Evolutionary conservation across 495 filamentous ascomycete genomes (phyloP).

Genomic region (Friedmanniomyces simplex): DNA sequence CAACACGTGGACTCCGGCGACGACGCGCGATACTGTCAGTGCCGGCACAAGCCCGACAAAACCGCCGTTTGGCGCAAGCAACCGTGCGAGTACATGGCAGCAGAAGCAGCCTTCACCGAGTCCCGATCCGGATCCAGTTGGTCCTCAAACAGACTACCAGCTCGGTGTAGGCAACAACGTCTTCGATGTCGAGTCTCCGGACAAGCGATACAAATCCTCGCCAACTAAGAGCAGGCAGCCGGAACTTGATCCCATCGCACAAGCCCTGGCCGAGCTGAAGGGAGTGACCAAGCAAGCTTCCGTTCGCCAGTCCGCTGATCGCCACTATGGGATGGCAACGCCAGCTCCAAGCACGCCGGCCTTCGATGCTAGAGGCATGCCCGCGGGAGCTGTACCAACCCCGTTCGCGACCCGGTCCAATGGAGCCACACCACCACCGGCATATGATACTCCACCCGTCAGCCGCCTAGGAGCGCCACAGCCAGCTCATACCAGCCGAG

Average conservation of each 20-base stretch:
- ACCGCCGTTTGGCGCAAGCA: conserved; percentile 15
- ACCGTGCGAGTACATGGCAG: conserved; percentile 21
- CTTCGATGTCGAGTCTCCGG: conserved; percentile 86
- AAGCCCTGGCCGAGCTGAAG: conserved; percentile 86
- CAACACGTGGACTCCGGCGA: conserved; percentile 52
- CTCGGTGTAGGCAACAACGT: conserved; percentile 96
- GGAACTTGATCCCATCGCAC: conserved; percentile 77
- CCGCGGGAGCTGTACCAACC: conserved; percentile 40
- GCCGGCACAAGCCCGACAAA: conserved; percentile 31
- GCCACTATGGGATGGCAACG: conserved; percentile 81
- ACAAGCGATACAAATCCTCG: conserved; percentile 32
- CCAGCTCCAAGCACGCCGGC: conserved; percentile 48
- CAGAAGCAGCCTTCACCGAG: conserved; percentile 28
- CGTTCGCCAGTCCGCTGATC: conserved; percentile 78
- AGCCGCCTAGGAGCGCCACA: conserved; percentile 80
- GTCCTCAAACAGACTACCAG: conserved; percentile 85
- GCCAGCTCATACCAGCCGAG: conserved; percentile 79
- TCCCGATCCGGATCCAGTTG: conserved; percentile 78
- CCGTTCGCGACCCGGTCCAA: conserved; percentile 42
- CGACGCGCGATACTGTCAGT: conserved; percentile 16
- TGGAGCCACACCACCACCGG: conserved; percentile 63
- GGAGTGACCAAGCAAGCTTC: conserved; percentile 67
- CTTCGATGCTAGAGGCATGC: conserved; percentile 33
- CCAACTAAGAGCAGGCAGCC: conserved; percentile 38
- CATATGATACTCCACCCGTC: conserved; percentile 57